Evolutionary conservation across 805 yeast genomes (phyloP).

Genomic region (Cyberlindnera maritima): DNA sequence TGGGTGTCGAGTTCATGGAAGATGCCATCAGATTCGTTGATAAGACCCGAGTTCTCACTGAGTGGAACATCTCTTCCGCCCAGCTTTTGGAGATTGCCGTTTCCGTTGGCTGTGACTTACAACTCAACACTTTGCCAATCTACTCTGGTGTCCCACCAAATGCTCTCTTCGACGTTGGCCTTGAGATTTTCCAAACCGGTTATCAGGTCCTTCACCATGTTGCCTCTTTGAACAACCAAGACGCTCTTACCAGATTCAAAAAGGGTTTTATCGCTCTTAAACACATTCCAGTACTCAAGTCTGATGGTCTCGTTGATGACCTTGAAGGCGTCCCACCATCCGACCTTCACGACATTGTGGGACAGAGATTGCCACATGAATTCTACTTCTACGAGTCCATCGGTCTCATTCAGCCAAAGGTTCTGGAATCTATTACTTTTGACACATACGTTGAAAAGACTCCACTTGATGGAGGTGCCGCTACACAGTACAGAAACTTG

Average conservation of each 20-base stretch:
- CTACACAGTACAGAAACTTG: constrained; percentile 56
- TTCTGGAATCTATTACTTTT: constrained; percentile 64
- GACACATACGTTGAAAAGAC: constrained; percentile 62
- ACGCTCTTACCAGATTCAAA: constrained; percentile 49
- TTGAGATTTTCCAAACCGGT: constrained; percentile 39
- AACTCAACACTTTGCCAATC: constrained; percentile 58
- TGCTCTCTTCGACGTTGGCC: constrained; percentile 32
- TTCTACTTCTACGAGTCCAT: constrained; percentile 74
- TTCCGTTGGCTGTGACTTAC: constrained; percentile 76
- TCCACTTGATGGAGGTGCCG: constrained; percentile 62
- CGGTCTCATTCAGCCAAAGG: constrained; percentile 65
- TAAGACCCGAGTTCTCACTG: constrained; percentile 53
- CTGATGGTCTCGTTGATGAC: constrained; percentile 62
- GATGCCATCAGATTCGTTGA: constrained; percentile 67
- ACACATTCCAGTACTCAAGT: constrained; percentile 70
- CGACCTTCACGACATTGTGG: constrained; percentile 78
- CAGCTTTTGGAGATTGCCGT: constrained; percentile 75
- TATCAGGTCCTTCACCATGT: constrained; percentile 48
- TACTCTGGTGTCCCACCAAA: constrained; percentile 31
- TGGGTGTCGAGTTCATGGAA: constrained; percentile 65
- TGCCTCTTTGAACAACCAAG: constrained; percentile 44
- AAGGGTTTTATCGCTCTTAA: constrained; percentile 68
- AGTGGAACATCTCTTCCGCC: constrained; percentile 55
- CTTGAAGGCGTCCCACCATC: constrained; percentile 49
- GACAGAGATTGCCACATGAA: constrained; percentile 85